A percentile compares a stretch with the other conserved stretches of the same genome.
Evolutionary conservation across 108 stramenopile species (phyloP).

Genomic region (Nitzschia putrida): DNA sequence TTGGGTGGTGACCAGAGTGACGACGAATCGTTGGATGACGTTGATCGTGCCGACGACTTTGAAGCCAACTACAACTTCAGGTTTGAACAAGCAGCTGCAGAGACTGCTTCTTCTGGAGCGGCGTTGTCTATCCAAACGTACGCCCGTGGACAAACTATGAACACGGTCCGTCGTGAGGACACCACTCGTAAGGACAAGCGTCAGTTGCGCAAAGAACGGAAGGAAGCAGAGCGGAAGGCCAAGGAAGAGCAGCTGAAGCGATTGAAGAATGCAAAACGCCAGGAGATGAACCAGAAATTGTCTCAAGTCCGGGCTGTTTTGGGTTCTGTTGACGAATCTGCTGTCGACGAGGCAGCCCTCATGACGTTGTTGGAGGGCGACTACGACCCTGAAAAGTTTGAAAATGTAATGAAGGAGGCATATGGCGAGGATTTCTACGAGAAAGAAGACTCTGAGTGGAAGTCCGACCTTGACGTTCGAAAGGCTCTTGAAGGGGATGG

Average conservation of each 20-base stretch:
- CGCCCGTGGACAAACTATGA: conserved; percentile 67
- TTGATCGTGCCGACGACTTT: conserved; percentile 94
- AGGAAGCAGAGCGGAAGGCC: conserved; percentile 89
- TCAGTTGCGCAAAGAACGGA: conserved; percentile 84
- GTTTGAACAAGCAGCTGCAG: conserved; percentile 91
- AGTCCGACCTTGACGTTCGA: conserved; percentile 73
- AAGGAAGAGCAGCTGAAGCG: conserved; percentile 94
- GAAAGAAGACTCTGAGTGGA: conserved; percentile 85
- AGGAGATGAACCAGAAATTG: conserved; percentile 85
- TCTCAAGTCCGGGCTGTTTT: conserved; percentile 79
- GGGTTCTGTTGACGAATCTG: conserved; percentile 48
- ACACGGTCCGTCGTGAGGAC: conserved; percentile 89
- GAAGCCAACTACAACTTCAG: conserved; percentile 99
- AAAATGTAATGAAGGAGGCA: conserved; percentile 77
- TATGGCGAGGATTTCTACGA: conserved; percentile 96
- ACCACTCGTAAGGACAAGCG: conserved; percentile 90
- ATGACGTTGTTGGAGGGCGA: conserved; percentile 92
- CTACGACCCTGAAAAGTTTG: conserved; percentile 93
- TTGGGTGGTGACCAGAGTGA: conserved; percentile 34
- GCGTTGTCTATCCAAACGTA: conserved; percentile 72
- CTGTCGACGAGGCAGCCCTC: conserved; percentile 72
- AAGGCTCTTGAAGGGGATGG: conserved; percentile 52
- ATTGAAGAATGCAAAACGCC: conserved; percentile 93
- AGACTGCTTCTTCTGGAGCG: conserved; percentile 56
- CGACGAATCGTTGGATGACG: conserved; percentile 79